Evolutionary conservation across 148 eudicot species (phyloP).

Genomic region (Pouteria glomerata): DNA sequence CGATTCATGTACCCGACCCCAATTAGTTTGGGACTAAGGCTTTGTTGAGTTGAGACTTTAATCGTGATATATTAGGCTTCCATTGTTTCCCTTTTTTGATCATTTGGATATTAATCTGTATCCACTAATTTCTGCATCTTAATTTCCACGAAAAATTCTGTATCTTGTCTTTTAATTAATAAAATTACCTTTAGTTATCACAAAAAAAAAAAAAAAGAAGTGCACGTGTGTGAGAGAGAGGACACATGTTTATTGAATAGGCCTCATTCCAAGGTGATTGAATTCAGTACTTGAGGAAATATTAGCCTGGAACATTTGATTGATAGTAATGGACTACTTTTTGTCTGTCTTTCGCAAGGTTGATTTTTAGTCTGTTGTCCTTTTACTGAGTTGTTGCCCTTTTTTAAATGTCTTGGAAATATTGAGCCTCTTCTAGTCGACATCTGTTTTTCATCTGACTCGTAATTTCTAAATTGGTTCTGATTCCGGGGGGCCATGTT

Average conservation of each 20-base stretch:
- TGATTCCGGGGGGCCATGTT: background rate
- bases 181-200: too few species aligned
- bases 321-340: background rate
- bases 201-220: too few species aligned
- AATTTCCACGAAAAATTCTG: too few species aligned
- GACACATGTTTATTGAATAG: too few species aligned
- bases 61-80: too few species aligned
- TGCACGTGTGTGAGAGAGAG: background rate
- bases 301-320: background rate
- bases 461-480: background rate
- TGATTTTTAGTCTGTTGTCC: background rate
- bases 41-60: too few species aligned
- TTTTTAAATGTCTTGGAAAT: background rate
- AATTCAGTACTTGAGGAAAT: background rate
- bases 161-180: too few species aligned
- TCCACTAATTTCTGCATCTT: background rate
- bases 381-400: background rate
- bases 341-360: background rate
- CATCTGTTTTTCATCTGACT: background rate
- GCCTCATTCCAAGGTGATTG: background rate
- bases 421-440: background rate
- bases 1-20: too few species aligned
- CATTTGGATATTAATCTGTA: background rate
- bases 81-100: background rate
- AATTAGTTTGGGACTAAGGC: too few species aligned